Evolutionary conservation across 148 eudicot species (phyloP), one percentile per base, ranked within the genome.

Genomic region (Silene latifolia): DNA sequence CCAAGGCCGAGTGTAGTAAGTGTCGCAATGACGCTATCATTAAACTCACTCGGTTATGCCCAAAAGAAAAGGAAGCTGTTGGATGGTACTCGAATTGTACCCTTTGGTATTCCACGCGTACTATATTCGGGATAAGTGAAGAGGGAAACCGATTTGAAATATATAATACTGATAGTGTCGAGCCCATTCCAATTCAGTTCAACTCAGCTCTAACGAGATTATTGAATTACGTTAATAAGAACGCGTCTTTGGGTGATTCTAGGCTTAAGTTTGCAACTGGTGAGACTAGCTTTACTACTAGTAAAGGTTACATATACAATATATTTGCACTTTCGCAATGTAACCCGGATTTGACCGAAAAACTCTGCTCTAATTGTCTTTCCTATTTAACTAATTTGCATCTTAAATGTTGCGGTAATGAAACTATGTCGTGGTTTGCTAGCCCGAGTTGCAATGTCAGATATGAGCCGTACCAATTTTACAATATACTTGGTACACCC

Each of bases 241-340:
- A 63, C n/a, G 71, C 72, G n/a, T 75, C 81, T 14, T 35, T 29
- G 51, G 81, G 81, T 0, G 81, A 78, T 72, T 64, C 72, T 7
- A 44, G 65, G 18, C 72, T 46, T 24, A 78, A 78, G 63, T 79
- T 76, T 46, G 82, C 85, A 4, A 76, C 80, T 0, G 46, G 25
- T 12, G 47, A 76, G 60, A 74, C 69, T 1, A 25, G 51, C 21
- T 32, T 66, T 66, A 67, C 71, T 12, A 51, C 56, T 47, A 69
- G 35, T 11, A 48, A 69, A 0, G 72, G 35, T 1, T 24, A 13
- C 23, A 42, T 48, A 42, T 57, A 20, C 17, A 42, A 20, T 2
- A 6, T 86, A 7, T 76, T 42, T 48, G 72, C 72, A 19, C 67
- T 78, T 20, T 58, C 68, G 25, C 81, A 78, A 53, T 78, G 81